A percentile compares a stretch with the other conserved stretches of the same genome.
Conservation (phyloP, 2,329 filamentous ascomycete genomes). For the Myriosclerotinia curreyana region DNA sequence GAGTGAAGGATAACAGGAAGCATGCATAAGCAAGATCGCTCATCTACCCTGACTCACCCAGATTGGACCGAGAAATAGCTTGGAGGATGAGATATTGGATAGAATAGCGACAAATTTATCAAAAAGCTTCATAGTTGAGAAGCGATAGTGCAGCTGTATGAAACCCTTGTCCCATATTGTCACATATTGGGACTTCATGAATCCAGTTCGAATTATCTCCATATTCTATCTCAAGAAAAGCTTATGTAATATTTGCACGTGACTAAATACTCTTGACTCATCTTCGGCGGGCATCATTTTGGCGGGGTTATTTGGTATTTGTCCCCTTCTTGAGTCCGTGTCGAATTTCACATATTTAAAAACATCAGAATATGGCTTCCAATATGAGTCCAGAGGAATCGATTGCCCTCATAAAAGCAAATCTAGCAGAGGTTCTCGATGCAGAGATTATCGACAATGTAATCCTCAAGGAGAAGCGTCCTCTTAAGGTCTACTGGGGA, state of each 20-base stretch:
- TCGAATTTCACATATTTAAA: constrained; percentile 10
- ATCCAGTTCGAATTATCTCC: neutral
- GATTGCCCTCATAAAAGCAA: constrained; percentile 73
- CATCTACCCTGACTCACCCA: too few species aligned
- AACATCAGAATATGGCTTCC: constrained; percentile 30
- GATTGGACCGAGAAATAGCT: too few species aligned
- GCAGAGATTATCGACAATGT: constrained; percentile 75
- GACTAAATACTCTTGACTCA: neutral
- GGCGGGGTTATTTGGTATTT: too few species aligned
- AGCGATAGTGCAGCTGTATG: too few species aligned
- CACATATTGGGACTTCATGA: too few species aligned
- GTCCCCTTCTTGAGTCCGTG: neutral
- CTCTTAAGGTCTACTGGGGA: constrained; percentile 81
- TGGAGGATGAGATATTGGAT: too few species aligned
- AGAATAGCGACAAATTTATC: too few species aligned
- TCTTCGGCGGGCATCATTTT: too few species aligned
- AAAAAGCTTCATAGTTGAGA: too few species aligned
- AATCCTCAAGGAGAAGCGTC: constrained; percentile 66
- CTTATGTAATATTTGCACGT: neutral
- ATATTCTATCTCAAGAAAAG: neutral
- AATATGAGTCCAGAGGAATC: constrained; percentile 53
- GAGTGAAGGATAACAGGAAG: neutral
- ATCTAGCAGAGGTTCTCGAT: constrained; percentile 79
- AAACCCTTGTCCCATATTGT: too few species aligned
- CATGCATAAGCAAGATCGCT: too few species aligned